A percentile compares a stretch with the other conserved stretches of the same genome.
phyloP scores from a whole-genome alignment of 345 rosid genomes.

The Mangifera indica region DNA sequence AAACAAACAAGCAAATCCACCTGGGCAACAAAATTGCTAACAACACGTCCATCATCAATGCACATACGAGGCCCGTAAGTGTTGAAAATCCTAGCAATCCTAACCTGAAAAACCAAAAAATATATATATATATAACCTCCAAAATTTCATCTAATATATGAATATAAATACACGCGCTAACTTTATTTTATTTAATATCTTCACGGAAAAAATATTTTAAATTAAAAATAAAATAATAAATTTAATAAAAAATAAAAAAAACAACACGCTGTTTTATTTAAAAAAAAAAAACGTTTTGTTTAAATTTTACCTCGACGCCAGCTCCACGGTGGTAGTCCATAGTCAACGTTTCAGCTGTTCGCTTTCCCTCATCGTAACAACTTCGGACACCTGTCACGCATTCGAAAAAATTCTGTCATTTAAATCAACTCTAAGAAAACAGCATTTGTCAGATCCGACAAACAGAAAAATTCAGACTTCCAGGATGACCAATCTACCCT shows the following conservation, averaged over 20 bases:
- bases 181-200: no score
- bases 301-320: slow-evolving; percentile 61
- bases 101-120: slow-evolving; percentile 50
- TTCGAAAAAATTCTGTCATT: no score
- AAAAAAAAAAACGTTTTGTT: no score
- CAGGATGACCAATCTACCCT: neutral
- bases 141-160: neutral
- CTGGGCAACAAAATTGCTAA: slow-evolving; percentile 98
- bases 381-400: slow-evolving; percentile 87
- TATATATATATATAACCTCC: neutral
- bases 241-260: no score
- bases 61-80: slow-evolving; percentile 99
- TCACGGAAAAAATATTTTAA: no score
- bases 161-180: no score
- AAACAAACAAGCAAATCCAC: slow-evolving; percentile 26
- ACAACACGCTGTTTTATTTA: no score
- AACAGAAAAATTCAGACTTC: neutral
- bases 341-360: slow-evolving; percentile 94
- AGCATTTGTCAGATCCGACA: slow-evolving; percentile 7
- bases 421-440: no score
- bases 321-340: slow-evolving; percentile 99
- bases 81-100: slow-evolving; percentile 94
- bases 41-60: slow-evolving; percentile 98
- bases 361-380: slow-evolving; percentile 98
- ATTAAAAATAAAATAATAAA: no score